These are phyloP conservation scores for Pisolithus thermaeus DNA, from an alignment of 1,284 basidiomycete species.

Conservation along the genomic window DNA sequence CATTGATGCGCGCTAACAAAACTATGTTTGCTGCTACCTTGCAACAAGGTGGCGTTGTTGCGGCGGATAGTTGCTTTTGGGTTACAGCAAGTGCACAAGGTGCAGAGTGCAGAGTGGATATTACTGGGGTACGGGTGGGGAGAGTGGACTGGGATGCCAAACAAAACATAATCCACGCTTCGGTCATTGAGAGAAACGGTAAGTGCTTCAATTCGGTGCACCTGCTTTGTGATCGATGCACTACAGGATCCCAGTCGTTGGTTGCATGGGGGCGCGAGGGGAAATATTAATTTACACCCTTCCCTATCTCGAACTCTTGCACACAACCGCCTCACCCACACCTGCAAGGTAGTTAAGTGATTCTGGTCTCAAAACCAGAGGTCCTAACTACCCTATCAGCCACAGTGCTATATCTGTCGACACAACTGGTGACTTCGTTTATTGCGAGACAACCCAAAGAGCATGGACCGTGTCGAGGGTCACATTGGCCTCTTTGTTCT, in stretches of 20 bases:
- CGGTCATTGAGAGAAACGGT: conserved; percentile 54
- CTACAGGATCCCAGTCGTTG: conserved; percentile 53
- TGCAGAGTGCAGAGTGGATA: conserved; percentile 41
- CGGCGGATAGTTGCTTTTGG: conserved; percentile 5
- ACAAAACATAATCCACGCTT: conserved; percentile 42
- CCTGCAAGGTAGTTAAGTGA: conserved; percentile 37
- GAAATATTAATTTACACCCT: conserved; percentile 63
- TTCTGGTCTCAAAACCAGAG: background rate
- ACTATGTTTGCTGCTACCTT: conserved; percentile 34
- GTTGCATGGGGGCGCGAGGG: conserved; percentile 56
- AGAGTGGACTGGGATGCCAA: conserved; percentile 55
- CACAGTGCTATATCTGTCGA: conserved; percentile 46
- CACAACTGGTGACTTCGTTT: conserved; percentile 52
- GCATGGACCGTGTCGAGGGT: conserved; percentile 33
- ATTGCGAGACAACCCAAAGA: conserved; percentile 34
- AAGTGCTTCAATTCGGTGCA: conserved; percentile 10
- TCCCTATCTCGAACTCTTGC: conserved; percentile 56
- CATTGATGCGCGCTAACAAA: conserved; percentile 40
- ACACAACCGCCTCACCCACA: conserved; percentile 39
- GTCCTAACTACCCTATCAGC: background rate
- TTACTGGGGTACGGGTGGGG: conserved; percentile 55
- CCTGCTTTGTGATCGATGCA: background rate
- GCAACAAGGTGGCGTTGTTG: conserved; percentile 7
- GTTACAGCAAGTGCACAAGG: conserved; percentile 17
- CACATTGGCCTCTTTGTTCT: conserved; percentile 56